A percentile compares a stretch with the other conserved stretches of the same genome.
Evolutionary conservation across 1,139 yeast genomes (phyloP).

Genomic region (Wickerhamomyces sp.): DNA sequence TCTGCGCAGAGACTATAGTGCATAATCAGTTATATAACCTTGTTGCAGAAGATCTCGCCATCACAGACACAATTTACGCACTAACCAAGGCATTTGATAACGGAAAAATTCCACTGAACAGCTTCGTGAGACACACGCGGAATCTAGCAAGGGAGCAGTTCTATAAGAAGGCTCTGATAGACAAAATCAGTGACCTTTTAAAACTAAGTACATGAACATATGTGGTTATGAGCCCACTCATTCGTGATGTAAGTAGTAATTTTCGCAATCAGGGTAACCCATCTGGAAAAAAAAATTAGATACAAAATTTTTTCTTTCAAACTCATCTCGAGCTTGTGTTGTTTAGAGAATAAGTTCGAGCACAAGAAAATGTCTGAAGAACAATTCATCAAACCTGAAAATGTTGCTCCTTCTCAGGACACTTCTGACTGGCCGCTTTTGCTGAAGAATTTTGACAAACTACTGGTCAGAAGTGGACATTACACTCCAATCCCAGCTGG

Average conservation of each 20-base stretch:
- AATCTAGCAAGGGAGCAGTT: constrained; percentile 76
- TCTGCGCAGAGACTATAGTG: constrained; percentile 43
- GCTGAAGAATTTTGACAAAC: constrained; percentile 89
- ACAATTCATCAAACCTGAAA: constrained; percentile 86
- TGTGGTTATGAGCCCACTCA: not conserved
- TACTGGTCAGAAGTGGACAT: constrained; percentile 92
- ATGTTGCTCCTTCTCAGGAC: constrained; percentile 72
- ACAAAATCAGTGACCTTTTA: constrained; percentile 29
- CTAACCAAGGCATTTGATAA: constrained; percentile 54
- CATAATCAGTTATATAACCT: constrained; percentile 58
- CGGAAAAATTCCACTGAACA: constrained; percentile 43
- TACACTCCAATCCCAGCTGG: constrained; percentile 97
- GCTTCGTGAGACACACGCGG: constrained; percentile 53
- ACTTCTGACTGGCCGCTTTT: constrained; percentile 95
- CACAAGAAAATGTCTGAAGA: constrained; percentile 47
- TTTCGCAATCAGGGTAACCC: constrained; percentile 2
- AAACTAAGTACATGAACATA: constrained; percentile 2
- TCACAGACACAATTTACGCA: constrained; percentile 60
- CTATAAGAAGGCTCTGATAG: constrained; percentile 37
- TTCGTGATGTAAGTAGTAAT: not conserved
- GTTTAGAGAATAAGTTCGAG: not conserved
- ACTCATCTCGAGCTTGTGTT: not conserved
- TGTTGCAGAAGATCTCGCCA: constrained; percentile 63
- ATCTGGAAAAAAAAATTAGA: not conserved
- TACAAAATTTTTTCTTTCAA: constrained; percentile 1